These are phyloP conservation scores for Apiospora malaysiana DNA, from an alignment of 2,329 filamentous ascomycete genomes.

Conservation along the genomic window DNA sequence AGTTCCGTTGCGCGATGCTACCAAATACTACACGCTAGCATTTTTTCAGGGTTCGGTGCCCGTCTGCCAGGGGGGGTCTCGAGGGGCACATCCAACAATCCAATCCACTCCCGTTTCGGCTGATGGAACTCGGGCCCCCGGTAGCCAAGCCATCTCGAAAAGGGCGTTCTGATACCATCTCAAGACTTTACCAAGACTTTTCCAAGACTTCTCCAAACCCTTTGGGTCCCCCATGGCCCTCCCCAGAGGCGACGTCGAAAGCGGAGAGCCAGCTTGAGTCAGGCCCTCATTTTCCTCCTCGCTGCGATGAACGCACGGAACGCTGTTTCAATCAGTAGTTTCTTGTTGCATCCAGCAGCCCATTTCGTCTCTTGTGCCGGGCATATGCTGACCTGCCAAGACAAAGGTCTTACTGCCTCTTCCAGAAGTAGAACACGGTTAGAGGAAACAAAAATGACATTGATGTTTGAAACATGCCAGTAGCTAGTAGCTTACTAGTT, in stretches of 20 bases:
- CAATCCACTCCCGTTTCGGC: conserved; percentile 19
- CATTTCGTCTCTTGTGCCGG: not conserved
- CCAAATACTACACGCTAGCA: conserved; percentile 4
- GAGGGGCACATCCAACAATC: not conserved
- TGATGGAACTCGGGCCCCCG: conserved; percentile 6
- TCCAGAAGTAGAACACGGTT: not conserved
- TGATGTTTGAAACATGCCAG: conserved; percentile 4
- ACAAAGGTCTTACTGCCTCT: not conserved
- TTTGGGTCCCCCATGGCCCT: not conserved
- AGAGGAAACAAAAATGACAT: conserved; percentile 13
- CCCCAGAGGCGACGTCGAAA: not conserved
- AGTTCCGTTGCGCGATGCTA: conserved; percentile 6
- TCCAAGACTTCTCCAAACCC: conserved; percentile 17
- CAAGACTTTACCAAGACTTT: conserved; percentile 24
- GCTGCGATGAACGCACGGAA: not conserved
- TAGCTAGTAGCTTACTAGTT: too few relatives aligned
- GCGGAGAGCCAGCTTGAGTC: not conserved
- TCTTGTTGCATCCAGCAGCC: conserved; percentile 8
- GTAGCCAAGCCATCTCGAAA: conserved; percentile 19
- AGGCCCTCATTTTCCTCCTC: conserved; percentile 5
- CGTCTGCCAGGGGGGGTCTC: not conserved
- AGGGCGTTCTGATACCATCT: conserved; percentile 15
- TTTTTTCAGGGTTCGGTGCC: not conserved
- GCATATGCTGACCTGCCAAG: conserved; percentile 5
- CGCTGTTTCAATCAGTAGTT: conserved; percentile 21